Evolutionary conservation across 345 rosid genomes (phyloP).

Genomic region (Kernera saxatilis): DNA sequence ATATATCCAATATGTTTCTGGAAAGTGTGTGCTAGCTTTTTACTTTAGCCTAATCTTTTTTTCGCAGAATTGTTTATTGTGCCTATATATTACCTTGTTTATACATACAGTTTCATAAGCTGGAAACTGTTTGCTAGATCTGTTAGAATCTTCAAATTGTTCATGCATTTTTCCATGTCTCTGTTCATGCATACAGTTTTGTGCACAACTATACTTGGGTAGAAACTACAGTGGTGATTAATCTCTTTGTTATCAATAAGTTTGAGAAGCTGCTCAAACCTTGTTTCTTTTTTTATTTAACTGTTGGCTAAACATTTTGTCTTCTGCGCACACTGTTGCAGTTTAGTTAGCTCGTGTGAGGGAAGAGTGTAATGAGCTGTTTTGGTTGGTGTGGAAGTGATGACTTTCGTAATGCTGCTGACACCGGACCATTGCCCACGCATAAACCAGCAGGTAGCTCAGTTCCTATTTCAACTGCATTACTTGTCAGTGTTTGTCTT

Average conservation of each 20-base stretch:
- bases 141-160: not conserved
- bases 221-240: too few species aligned
- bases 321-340: not conserved
- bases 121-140: too few species aligned
- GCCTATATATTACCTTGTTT: not conserved
- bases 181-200: not conserved
- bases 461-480: not conserved
- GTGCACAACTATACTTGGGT: too few species aligned
- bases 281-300: not conserved
- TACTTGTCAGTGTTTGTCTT: not conserved
- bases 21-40: not conserved
- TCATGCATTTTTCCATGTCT: not conserved
- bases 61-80: not conserved
- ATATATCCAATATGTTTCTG: not conserved
- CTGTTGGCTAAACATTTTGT: not conserved
- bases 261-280: not conserved
- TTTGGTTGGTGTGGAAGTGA: constrained; percentile 57
- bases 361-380: constrained; percentile 48
- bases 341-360: not conserved
- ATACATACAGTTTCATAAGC: not conserved
- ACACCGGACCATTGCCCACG: constrained; percentile 34
- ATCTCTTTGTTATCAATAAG: not conserved
- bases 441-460: constrained; percentile 43
- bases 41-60: not conserved
- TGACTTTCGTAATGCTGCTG: constrained; percentile 35